Evolutionary conservation across 768 basidiomycete genomes (phyloP).

Genomic region (Antrodiella citrinella): DNA sequence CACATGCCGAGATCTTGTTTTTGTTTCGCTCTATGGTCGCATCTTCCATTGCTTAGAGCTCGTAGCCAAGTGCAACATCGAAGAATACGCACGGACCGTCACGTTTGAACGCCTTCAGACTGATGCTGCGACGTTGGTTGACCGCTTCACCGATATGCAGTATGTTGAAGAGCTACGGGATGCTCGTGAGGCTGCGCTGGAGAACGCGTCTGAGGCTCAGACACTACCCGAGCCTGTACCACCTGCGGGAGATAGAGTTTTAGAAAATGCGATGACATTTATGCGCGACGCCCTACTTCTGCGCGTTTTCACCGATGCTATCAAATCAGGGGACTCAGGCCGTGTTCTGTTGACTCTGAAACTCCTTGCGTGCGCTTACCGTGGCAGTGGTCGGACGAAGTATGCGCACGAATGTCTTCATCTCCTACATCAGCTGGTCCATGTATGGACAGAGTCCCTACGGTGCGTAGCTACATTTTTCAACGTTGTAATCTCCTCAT

Average conservation of each 20-base stretch:
- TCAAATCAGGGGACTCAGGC: constrained; percentile 25
- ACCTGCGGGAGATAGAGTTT: constrained; percentile 9
- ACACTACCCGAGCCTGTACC: neutral
- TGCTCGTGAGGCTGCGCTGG: neutral
- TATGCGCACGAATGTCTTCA: constrained; percentile 18
- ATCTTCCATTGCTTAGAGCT: constrained; percentile 26
- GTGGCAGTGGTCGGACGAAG: constrained; percentile 20
- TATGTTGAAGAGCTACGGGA: constrained; percentile 2
- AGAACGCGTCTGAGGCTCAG: neutral
- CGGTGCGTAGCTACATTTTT: constrained; percentile 4
- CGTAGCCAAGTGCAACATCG: constrained; percentile 16
- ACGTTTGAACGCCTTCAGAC: constrained; percentile 16
- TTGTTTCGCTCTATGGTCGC: constrained; percentile 27
- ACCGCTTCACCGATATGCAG: constrained; percentile 13
- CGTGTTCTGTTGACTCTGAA: constrained; percentile 19
- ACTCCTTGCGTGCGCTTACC: constrained; percentile 16
- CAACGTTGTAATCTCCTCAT: neutral
- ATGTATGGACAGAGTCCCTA: constrained; percentile 13
- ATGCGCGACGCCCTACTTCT: constrained; percentile 21
- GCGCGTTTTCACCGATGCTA: constrained; percentile 20
- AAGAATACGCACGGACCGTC: constrained; percentile 12
- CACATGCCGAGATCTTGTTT: constrained; percentile 27
- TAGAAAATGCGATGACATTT: constrained; percentile 20
- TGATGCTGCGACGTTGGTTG: constrained; percentile 17
- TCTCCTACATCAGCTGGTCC: constrained; percentile 11